These are phyloP conservation scores for Diaporthe ampelina DNA, from an alignment of 2,329 filamentous ascomycete species.

Conservation along the genomic window DNA sequence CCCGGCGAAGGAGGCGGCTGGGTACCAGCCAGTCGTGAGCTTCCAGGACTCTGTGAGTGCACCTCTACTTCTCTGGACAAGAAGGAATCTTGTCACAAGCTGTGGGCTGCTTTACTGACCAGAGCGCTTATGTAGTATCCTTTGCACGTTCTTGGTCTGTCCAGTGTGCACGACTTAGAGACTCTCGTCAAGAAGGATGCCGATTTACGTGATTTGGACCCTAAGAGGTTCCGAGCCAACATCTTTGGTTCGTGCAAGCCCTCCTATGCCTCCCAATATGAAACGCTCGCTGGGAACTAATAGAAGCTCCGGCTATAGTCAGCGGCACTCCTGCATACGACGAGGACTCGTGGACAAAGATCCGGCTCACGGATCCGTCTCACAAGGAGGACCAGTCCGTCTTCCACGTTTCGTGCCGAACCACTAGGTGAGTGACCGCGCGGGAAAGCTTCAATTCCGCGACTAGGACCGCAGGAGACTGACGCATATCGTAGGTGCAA, in stretches of 20 bases:
- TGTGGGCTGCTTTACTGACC: slow-evolving; percentile 16
- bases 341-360: slow-evolving; percentile 78
- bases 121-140: slow-evolving; percentile 68
- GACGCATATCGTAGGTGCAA: slow-evolving; percentile 65
- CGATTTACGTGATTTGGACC: slow-evolving; percentile 66
- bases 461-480: not conserved
- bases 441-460: slow-evolving; percentile 1
- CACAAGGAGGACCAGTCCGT: slow-evolving; percentile 59
- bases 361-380: slow-evolving; percentile 65
- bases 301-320: slow-evolving; percentile 55
- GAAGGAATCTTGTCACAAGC: not conserved
- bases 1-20: slow-evolving; percentile 68
- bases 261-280: not conserved
- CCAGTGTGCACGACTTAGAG: slow-evolving; percentile 73
- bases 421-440: slow-evolving; percentile 67
- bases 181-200: slow-evolving; percentile 65
- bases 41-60: slow-evolving; percentile 77
- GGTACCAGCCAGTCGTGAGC: slow-evolving; percentile 75
- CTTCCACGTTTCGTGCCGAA: slow-evolving; percentile 74
- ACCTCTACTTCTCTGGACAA: not conserved
- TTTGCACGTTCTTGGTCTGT: slow-evolving; percentile 76
- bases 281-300: not conserved
- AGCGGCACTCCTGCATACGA: slow-evolving; percentile 74
- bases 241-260: slow-evolving; percentile 69
- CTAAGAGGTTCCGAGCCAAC: slow-evolving; percentile 78